These are phyloP conservation scores for Malassezia yamatoensis DNA, from an alignment of 1,284 basidiomycete genomes.

Conservation along the genomic window DNA sequence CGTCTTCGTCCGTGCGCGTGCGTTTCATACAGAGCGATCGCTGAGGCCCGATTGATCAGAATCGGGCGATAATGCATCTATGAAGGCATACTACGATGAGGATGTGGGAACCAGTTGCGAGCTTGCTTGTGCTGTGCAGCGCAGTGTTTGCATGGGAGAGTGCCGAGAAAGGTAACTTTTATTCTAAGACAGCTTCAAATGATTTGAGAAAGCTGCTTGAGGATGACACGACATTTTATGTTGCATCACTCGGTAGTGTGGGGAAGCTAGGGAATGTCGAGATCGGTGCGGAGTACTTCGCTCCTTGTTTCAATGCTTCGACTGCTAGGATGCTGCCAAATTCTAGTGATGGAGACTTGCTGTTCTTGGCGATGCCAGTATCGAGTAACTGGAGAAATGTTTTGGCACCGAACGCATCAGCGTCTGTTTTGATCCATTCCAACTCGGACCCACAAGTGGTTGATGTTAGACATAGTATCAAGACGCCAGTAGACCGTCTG, in stretches of 20 bases:
- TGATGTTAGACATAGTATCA: conserved; percentile 26
- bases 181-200: neutral
- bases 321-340: neutral
- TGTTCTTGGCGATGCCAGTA: conserved; percentile 40
- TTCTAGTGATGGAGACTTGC: conserved; percentile 24
- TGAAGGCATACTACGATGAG: neutral
- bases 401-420: conserved; percentile 25
- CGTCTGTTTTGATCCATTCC: conserved; percentile 28
- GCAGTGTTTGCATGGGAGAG: neutral
- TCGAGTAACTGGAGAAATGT: conserved; percentile 42
- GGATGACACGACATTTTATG: conserved; percentile 3
- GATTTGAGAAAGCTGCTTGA: neutral
- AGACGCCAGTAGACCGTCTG: neutral
- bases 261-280: neutral
- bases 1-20: conserved; percentile 1
- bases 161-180: neutral
- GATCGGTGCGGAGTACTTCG: conserved; percentile 40
- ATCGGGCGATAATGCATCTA: neutral
- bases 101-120: neutral
- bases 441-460: conserved; percentile 25
- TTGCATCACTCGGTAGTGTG: conserved; percentile 4
- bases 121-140: neutral
- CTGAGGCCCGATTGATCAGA: neutral
- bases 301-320: conserved; percentile 27
- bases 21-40: neutral